A percentile compares a stretch with the other conserved stretches of the same genome.
These are phyloP conservation scores for Kluyveromyces lactis DNA, from an alignment of 805 yeast genomes.

Conservation along the genomic window DNA sequence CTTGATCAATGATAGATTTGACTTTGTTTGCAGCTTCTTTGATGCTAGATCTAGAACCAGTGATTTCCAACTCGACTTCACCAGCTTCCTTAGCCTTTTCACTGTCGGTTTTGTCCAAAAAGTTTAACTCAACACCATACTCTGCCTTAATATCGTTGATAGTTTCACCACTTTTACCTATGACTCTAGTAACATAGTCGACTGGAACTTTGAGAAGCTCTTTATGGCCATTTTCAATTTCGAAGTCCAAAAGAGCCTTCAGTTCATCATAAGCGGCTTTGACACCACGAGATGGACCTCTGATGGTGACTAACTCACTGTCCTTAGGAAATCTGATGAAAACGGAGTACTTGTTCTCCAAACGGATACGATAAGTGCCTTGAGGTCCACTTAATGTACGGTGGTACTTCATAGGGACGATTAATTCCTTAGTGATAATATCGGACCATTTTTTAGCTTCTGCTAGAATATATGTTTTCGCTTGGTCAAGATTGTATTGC, in stretches of 20 bases:
- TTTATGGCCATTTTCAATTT: slow-evolving; percentile 73
- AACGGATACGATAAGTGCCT: slow-evolving; percentile 73
- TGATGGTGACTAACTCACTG: slow-evolving; percentile 55
- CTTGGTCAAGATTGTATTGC: slow-evolving; percentile 68
- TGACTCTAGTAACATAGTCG: slow-evolving; percentile 71
- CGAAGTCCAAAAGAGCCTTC: slow-evolving; percentile 74
- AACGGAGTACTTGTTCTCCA: slow-evolving; percentile 83
- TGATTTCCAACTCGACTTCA: slow-evolving; percentile 53
- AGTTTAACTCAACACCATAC: slow-evolving; percentile 44
- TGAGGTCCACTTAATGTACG: slow-evolving; percentile 75
- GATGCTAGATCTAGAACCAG: slow-evolving; percentile 72
- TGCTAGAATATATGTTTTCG: slow-evolving; percentile 48
- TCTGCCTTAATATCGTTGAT: slow-evolving; percentile 72
- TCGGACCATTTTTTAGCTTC: slow-evolving; percentile 76
- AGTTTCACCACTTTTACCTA: slow-evolving; percentile 82
- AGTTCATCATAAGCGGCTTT: slow-evolving; percentile 76
- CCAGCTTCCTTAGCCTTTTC: slow-evolving; percentile 40
- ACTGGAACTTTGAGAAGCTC: slow-evolving; percentile 59
- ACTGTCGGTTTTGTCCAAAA: slow-evolving; percentile 32
- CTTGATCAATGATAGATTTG: slow-evolving; percentile 51
- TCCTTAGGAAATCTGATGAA: slow-evolving; percentile 65
- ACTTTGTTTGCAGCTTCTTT: slow-evolving; percentile 62
- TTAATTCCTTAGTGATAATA: slow-evolving; percentile 55
- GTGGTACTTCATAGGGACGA: slow-evolving; percentile 72
- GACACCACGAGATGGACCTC: slow-evolving; percentile 89